Evolutionary conservation across 148 eudicot species (phyloP), one percentile per base, ranked within the genome.

Genomic region (Chenopodium quinoa): DNA sequence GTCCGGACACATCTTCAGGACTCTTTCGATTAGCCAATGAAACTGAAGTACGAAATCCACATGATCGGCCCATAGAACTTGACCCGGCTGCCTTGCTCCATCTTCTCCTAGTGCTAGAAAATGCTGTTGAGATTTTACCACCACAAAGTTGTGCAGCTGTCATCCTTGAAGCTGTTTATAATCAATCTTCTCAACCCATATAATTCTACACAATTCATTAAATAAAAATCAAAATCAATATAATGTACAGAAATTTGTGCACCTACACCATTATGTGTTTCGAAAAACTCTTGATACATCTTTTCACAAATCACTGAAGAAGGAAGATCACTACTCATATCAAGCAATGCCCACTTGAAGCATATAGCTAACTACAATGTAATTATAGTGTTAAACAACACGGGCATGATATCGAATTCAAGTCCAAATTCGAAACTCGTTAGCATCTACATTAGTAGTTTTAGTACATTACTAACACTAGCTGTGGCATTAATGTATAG

Each of bases 61-160:
- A 23, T 11, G 75, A 80, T 23, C 37, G 72, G 73, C 73, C 54
- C 5, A 66, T 34, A 44, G 62, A 77, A 44, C 60, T 73, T 32
- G 82, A 79, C 29, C 71, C 73, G 32, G 73, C 40, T 46, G 63
- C 63, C 75, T 69, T 78, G 44, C 80, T 82, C 87, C 88, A 80
- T 82, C 73, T 68, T 68, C 78, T 85, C 20, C 80, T 73, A 62
- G 69, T 76, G 68, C 67, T 84, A 34, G 74, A 77, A 73, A 82
- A 82, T 25, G 83, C 82, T 29, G 76, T 66, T 46, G 80, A 60
- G 80, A 87, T 79, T 54, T 80, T 81, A 32, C 80, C 87, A 62
- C 75, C 77, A 37, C 66, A 82, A 70, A 82, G 87, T 52, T 82
- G 82, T 13, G 78, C 71, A 81, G 84, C 71, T 64, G 65, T 75